A percentile compares a stretch with the other conserved stretches of the same genome.
phyloP scores from a whole-genome alignment of 306 rosid genomes.

The Pyrus communis region DNA sequence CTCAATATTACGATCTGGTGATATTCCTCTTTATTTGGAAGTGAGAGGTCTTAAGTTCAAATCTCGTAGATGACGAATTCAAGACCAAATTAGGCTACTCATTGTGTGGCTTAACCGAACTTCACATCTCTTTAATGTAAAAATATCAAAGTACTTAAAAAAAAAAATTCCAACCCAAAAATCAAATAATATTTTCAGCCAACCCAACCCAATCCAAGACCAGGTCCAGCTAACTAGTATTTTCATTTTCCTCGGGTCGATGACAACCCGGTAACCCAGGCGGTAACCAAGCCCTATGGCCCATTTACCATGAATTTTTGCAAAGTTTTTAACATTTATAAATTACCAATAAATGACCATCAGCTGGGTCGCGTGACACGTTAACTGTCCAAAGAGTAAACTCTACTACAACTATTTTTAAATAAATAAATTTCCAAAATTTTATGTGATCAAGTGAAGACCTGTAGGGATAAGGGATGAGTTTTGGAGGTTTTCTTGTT shows the following conservation, averaged over 20 bases:
- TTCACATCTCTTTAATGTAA: fast-evolving
- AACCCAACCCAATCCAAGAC: background rate
- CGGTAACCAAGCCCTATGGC: background rate
- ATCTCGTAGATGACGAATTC: no score
- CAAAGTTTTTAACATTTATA: background rate
- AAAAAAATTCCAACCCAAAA: background rate
- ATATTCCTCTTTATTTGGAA: no score
- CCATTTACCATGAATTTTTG: background rate
- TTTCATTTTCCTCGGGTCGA: background rate
- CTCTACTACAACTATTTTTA: background rate
- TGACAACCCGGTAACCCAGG: background rate
- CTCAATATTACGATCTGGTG: fast-evolving
- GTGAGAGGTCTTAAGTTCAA: no score
- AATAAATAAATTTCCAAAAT: background rate
- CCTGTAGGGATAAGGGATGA: background rate
- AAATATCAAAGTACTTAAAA: no score
- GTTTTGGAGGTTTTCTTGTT: background rate
- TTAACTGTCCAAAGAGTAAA: background rate
- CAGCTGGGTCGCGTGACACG: background rate
- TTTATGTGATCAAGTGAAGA: background rate
- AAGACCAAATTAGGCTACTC: fast-evolving
- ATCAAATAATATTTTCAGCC: background rate
- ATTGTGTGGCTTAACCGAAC: fast-evolving
- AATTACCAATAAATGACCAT: background rate
- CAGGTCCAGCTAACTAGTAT: background rate